Evolutionary conservation across 345 rosid genomes (phyloP).

Genomic region (Eutrema japonicum): DNA sequence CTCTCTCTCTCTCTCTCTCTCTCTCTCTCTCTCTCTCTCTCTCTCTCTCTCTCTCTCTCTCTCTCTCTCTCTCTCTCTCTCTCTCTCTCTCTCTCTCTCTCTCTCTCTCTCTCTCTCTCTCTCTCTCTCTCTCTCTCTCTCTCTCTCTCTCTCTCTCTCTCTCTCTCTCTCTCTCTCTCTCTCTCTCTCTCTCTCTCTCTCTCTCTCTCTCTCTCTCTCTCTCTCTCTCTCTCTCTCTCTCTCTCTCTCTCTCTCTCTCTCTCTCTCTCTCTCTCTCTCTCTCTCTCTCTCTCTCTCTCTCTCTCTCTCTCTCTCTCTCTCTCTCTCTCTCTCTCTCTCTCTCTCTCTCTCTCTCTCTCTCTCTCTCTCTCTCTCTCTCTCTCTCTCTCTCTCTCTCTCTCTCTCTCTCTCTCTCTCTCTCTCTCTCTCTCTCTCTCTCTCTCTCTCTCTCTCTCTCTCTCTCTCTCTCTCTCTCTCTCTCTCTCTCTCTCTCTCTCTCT

Average conservation of each 20-base stretch:
- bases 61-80: background rate
- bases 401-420: background rate
- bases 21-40: background rate
- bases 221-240: background rate
- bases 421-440: background rate
- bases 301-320: background rate
- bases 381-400: background rate
- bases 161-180: background rate
- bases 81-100: background rate
- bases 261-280: background rate
- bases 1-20: background rate
- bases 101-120: background rate
- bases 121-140: background rate
- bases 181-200: background rate
- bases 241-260: background rate
- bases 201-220: background rate
- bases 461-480: background rate
- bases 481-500: background rate
- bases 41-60: background rate
- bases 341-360: background rate
- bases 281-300: background rate
- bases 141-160: background rate
- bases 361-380: background rate
- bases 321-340: background rate
- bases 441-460: background rate